Conservation (phyloP, 768 basidiomycete species). For the Boletellus ananas region DNA sequence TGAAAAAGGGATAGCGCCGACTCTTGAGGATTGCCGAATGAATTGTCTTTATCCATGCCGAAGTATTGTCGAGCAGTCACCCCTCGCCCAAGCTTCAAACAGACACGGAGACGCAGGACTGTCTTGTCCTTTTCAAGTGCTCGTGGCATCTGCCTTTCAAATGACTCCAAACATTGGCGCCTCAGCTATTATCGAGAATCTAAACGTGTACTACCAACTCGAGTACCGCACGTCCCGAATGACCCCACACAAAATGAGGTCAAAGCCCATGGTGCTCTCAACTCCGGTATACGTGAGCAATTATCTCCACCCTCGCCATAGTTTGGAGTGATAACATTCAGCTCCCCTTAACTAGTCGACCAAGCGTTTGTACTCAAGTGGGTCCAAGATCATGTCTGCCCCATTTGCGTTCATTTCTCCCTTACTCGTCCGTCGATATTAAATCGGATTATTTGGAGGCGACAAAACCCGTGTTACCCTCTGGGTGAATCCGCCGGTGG, state of each 20-base stretch:
- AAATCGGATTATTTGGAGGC: constrained; percentile 35
- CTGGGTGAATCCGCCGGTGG: constrained; percentile 35
- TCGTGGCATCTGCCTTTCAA: no score
- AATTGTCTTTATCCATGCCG: no score
- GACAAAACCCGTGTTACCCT: constrained; percentile 33
- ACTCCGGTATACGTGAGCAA: constrained; percentile 33
- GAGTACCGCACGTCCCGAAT: no score
- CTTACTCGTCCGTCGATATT: background rate
- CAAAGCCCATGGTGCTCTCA: constrained; percentile 30
- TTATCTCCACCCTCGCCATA: background rate
- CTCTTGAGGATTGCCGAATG: no score
- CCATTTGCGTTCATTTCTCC: background rate
- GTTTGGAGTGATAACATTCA: background rate
- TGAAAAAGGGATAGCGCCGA: no score
- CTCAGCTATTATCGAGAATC: no score
- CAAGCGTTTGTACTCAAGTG: constrained; percentile 34
- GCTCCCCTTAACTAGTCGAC: constrained; percentile 28
- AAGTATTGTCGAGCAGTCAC: no score
- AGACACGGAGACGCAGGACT: background rate
- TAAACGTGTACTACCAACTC: no score
- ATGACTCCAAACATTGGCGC: no score
- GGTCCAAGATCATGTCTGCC: constrained; percentile 33
- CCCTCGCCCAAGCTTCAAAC: no score
- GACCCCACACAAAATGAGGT: no score
- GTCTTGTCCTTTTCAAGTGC: background rate